Conservation (phyloP, 192 early-diverging fungal genomes). For the Spinellus fusiger region DNA sequence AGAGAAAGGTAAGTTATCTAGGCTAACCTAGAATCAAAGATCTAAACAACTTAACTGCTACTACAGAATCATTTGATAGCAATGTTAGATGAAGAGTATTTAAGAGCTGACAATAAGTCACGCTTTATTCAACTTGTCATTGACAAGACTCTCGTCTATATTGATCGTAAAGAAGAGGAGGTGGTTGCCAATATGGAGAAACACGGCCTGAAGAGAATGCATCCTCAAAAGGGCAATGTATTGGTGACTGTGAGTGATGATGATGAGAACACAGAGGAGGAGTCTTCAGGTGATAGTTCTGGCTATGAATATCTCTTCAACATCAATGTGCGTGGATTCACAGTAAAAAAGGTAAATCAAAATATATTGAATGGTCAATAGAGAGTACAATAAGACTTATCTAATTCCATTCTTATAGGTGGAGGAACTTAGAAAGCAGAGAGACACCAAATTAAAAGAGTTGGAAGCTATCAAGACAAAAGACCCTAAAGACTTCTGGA, state of each 20-base stretch:
- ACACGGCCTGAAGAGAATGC: constrained; percentile 62
- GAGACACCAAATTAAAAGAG: constrained; percentile 58
- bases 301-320: constrained; percentile 85
- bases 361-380: constrained; percentile 13
- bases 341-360: constrained; percentile 72
- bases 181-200: constrained; percentile 67
- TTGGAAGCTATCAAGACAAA: constrained; percentile 57
- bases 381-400: neutral
- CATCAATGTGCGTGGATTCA: constrained; percentile 90
- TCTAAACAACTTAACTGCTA: neutral
- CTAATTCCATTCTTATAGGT: constrained; percentile 34
- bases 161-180: constrained; percentile 79
- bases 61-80: constrained; percentile 52
- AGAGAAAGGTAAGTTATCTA: constrained; percentile 66
- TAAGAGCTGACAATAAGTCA: constrained; percentile 73
- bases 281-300: constrained; percentile 14
- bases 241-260: constrained; percentile 35
- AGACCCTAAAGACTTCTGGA: constrained; percentile 77
- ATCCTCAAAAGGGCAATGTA: constrained; percentile 35
- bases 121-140: constrained; percentile 91
- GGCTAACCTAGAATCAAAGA: neutral
- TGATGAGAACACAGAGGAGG: constrained; percentile 39
- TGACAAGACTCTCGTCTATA: constrained; percentile 68
- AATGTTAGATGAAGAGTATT: constrained; percentile 58
- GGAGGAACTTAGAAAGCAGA: constrained; percentile 67